Evolutionary conservation across 2,329 filamentous ascomycete species (phyloP).

Genomic region (Teratosphaeria nubilosa): DNA sequence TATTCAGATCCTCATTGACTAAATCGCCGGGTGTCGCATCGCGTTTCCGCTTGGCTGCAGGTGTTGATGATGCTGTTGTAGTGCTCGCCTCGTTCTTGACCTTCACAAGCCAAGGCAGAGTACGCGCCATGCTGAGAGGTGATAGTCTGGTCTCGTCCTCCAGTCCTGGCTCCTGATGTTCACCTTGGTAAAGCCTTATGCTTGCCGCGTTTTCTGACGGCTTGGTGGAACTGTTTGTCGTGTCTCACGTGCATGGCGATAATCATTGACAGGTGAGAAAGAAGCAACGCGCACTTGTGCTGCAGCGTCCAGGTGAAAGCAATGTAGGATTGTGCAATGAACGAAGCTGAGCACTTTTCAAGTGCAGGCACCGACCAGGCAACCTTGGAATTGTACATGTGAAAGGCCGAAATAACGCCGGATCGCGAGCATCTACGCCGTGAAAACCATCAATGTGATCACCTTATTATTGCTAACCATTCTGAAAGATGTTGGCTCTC

Average conservation of each 20-base stretch:
- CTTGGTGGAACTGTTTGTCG: slow-evolving; percentile 1
- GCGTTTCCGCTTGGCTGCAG: slow-evolving; percentile 11
- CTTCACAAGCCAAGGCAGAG: slow-evolving; percentile 23
- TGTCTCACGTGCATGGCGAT: background rate
- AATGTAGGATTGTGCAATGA: slow-evolving; percentile 6
- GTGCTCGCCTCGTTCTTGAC: slow-evolving; percentile 5
- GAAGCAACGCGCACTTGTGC: slow-evolving; percentile 4
- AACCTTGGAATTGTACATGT: no score
- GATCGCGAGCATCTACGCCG: background rate
- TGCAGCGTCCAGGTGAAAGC: slow-evolving; percentile 3
- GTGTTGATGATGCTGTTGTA: slow-evolving; percentile 3
- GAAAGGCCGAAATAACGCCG: background rate
- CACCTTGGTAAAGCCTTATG: background rate
- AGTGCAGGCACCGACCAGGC: slow-evolving; percentile 5
- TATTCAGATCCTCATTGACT: slow-evolving; percentile 23
- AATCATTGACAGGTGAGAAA: background rate
- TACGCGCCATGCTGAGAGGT: slow-evolving; percentile 21
- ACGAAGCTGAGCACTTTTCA: background rate
- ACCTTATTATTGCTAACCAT: no score
- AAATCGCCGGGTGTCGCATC: slow-evolving; percentile 14
- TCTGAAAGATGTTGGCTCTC: slow-evolving; percentile 51
- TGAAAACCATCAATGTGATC: background rate
- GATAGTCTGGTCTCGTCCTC: background rate
- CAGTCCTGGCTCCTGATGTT: background rate
- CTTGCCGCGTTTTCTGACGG: background rate